Evolutionary conservation across 2,329 filamentous ascomycete species (phyloP).

Genomic region (Aspergillus glaucus): DNA sequence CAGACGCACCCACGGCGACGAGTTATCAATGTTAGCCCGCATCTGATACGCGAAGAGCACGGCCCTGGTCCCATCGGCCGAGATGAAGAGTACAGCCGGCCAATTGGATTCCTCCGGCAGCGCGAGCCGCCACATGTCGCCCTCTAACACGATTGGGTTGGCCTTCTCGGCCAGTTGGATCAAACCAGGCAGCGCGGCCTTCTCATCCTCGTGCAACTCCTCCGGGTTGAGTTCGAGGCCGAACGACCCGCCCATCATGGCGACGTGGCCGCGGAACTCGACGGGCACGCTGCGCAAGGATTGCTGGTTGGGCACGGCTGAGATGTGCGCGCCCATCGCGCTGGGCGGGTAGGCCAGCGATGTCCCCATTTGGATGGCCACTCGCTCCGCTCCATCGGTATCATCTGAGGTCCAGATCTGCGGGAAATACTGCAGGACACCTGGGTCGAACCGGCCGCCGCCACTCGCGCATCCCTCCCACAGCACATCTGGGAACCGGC

Average conservation of each 20-base stretch:
- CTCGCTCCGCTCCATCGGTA: slow-evolving; percentile 56
- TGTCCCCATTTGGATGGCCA: slow-evolving; percentile 59
- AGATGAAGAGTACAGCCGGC: slow-evolving; percentile 57
- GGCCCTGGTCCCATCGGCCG: slow-evolving; percentile 43
- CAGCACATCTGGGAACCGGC: slow-evolving; percentile 54
- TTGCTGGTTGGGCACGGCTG: slow-evolving; percentile 54
- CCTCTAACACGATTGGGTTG: slow-evolving; percentile 54
- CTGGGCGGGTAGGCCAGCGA: slow-evolving; percentile 58
- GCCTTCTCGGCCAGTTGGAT: slow-evolving; percentile 51
- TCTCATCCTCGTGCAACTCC: slow-evolving; percentile 48
- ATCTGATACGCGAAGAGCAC: slow-evolving; percentile 59
- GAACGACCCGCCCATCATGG: slow-evolving; percentile 63
- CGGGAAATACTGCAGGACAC: slow-evolving; percentile 58
- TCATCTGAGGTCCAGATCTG: slow-evolving; percentile 62
- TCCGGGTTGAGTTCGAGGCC: slow-evolving; percentile 58
- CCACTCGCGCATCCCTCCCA: slow-evolving; percentile 63
- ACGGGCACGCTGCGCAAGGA: slow-evolving; percentile 53
- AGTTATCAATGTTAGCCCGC: slow-evolving; percentile 47
- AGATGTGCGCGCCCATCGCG: slow-evolving; percentile 61
- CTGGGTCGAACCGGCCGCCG: slow-evolving; percentile 59
- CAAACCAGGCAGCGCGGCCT: slow-evolving; percentile 47
- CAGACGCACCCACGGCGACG: slow-evolving; percentile 48
- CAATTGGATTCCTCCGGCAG: slow-evolving; percentile 56
- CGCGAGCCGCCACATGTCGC: slow-evolving; percentile 55
- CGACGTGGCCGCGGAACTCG: slow-evolving; percentile 58